phyloP scores from a whole-genome alignment of 225 moss, liverwort and hornwort genomes.

The Antitrichia curtipendula region DNA sequence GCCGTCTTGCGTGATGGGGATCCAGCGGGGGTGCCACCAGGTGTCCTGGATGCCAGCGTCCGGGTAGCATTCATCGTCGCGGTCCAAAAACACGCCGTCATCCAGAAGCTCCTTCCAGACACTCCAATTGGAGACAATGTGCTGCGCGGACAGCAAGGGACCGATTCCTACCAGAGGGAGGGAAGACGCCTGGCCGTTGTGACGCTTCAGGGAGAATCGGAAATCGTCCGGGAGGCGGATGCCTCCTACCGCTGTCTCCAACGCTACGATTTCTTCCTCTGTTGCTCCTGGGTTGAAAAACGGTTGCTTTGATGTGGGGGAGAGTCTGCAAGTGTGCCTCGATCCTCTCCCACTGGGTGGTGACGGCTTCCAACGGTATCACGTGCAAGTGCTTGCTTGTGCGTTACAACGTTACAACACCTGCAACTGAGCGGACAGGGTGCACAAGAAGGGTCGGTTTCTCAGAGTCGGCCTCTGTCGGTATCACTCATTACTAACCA shows the following conservation, averaged over 20 bases:
- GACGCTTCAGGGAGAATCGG: background rate
- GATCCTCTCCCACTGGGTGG: background rate
- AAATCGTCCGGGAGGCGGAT: background rate
- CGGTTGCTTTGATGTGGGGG: background rate
- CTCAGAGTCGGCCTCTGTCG: background rate
- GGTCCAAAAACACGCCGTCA: background rate
- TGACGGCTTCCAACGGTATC: background rate
- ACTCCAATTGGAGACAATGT: background rate
- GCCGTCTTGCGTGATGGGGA: slow-evolving; percentile 5
- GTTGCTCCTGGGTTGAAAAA: background rate
- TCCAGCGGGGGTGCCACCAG: background rate
- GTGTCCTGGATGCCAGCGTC: background rate
- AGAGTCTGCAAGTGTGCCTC: background rate
- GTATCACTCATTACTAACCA: background rate
- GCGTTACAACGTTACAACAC: background rate
- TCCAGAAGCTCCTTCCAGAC: background rate
- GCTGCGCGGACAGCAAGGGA: background rate
- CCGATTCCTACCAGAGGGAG: background rate
- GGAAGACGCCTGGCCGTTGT: slow-evolving; percentile 4
- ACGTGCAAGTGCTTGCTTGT: background rate
- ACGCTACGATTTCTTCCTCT: background rate
- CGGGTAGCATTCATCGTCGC: background rate
- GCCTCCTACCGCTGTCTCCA: background rate
- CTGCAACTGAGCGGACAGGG: background rate
- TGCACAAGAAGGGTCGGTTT: background rate